Conservation (phyloP, 2,329 filamentous ascomycete genomes). For the Aspergillus versicolor region DNA sequence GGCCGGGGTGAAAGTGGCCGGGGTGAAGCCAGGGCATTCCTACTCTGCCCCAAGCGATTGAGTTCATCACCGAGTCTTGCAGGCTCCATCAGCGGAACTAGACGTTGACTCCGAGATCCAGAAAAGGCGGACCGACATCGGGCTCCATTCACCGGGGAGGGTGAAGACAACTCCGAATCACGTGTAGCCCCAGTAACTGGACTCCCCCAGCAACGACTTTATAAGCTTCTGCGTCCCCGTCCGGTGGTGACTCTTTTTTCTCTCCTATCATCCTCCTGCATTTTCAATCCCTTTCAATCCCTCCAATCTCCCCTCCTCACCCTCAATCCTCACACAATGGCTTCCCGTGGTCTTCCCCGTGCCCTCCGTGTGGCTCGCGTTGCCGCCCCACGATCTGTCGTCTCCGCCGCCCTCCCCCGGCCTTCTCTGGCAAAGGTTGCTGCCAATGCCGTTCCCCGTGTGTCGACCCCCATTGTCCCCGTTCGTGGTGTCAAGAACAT, state of each 20-base stretch:
- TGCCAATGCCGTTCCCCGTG: slow-evolving; percentile 40
- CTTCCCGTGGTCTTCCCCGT: slow-evolving; percentile 52
- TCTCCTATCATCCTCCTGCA: slow-evolving; percentile 10
- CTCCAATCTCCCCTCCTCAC: slow-evolving; percentile 15
- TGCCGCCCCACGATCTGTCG: slow-evolving; percentile 58
- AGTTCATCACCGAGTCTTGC: not conserved
- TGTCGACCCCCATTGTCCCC: slow-evolving; percentile 44
- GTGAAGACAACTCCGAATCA: slow-evolving; percentile 27
- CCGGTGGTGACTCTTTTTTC: slow-evolving; percentile 13
- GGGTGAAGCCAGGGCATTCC: too few species aligned
- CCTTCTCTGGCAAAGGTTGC: slow-evolving; percentile 47
- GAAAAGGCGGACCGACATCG: slow-evolving; percentile 5
- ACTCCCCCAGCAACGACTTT: slow-evolving; percentile 18
- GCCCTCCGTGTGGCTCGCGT: slow-evolving; percentile 59
- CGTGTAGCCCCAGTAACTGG: slow-evolving; percentile 15
- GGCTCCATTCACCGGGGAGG: slow-evolving; percentile 29
- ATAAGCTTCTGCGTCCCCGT: slow-evolving; percentile 15
- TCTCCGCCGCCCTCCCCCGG: slow-evolving; percentile 56
- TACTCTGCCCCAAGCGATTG: not conserved
- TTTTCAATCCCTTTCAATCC: slow-evolving; percentile 9
- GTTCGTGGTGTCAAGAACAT: slow-evolving; percentile 92
- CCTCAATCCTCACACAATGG: slow-evolving; percentile 39
- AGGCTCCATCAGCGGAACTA: not conserved
- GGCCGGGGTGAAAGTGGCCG: not conserved
- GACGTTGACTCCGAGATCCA: slow-evolving; percentile 1